These are phyloP conservation scores for Ustilaginoidea virens DNA, from an alignment of 2,329 filamentous ascomycete genomes.

Conservation along the genomic window DNA sequence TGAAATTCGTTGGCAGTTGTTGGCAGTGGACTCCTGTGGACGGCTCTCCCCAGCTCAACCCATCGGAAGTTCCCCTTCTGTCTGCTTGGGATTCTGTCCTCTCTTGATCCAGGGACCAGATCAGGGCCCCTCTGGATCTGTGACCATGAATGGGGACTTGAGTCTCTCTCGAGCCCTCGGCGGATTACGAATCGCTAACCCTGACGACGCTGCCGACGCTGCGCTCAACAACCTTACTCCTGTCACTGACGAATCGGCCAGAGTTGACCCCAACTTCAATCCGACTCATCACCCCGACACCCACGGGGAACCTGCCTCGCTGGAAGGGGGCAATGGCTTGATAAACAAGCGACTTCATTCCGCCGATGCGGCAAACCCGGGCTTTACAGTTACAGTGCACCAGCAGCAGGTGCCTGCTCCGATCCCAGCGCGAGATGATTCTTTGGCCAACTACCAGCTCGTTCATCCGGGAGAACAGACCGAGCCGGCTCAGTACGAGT, in stretches of 20 bases:
- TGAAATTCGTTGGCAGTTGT: slow-evolving; percentile 2
- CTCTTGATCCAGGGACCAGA: slow-evolving; percentile 10
- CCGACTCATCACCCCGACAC: slow-evolving; percentile 3
- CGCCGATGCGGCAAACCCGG: no score
- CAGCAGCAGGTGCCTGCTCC: no score
- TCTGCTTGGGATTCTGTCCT: slow-evolving; percentile 2
- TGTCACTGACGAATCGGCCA: slow-evolving; percentile 10
- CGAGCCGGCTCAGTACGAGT: slow-evolving; percentile 34
- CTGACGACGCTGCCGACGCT: slow-evolving; percentile 50
- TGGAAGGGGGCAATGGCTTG: no score
- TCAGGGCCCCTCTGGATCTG: slow-evolving; percentile 9
- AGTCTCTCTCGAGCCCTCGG: slow-evolving; percentile 86
- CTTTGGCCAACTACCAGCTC: slow-evolving; percentile 5
- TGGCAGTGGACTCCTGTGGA: background rate
- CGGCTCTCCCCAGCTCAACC: slow-evolving; percentile 1
- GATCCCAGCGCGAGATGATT: no score
- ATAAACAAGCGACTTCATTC: no score
- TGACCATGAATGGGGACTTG: slow-evolving; percentile 76
- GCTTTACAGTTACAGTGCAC: no score
- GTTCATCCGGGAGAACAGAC: slow-evolving; percentile 5
- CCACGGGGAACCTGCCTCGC: no score
- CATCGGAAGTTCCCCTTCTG: slow-evolving; percentile 2
- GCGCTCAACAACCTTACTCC: slow-evolving; percentile 5
- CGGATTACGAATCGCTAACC: slow-evolving; percentile 91
- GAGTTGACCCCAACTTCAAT: slow-evolving; percentile 5